Evolutionary conservation across 2,329 filamentous ascomycete genomes (phyloP).

Genomic region (Aspergillus brasiliensis): DNA sequence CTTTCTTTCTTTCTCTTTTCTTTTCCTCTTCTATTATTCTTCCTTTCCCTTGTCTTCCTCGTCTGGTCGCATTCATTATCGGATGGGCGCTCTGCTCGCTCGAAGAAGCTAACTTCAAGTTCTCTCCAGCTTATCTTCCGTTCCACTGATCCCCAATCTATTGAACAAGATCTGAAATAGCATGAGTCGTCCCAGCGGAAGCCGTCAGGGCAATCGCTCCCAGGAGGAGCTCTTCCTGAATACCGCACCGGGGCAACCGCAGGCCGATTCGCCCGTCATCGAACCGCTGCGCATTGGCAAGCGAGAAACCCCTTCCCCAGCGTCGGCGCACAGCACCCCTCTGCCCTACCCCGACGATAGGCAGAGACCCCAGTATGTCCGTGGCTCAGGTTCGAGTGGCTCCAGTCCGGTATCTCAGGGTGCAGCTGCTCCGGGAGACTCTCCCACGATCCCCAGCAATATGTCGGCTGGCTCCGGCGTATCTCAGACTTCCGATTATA

Average conservation of each 20-base stretch:
- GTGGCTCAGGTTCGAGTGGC: slow-evolving; percentile 33
- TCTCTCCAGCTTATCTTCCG: background rate
- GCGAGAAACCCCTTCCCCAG: slow-evolving; percentile 65
- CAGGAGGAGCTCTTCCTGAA: slow-evolving; percentile 78
- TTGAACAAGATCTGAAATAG: slow-evolving; percentile 9
- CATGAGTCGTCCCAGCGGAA: slow-evolving; percentile 50
- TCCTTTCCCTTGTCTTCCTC: slow-evolving; percentile 8
- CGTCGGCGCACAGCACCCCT: slow-evolving; percentile 52
- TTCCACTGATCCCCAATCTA: background rate
- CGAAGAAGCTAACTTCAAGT: background rate
- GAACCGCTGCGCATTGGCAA: slow-evolving; percentile 86
- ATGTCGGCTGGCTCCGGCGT: slow-evolving; percentile 31
- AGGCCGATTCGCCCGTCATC: slow-evolving; percentile 72
- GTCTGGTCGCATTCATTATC: background rate
- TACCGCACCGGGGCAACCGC: slow-evolving; percentile 31
- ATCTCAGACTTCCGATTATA: slow-evolving; percentile 40
- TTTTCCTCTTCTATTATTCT: slow-evolving; percentile 1
- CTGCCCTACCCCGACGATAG: slow-evolving; percentile 74
- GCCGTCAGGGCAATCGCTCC: slow-evolving; percentile 66
- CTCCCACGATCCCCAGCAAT: slow-evolving; percentile 25
- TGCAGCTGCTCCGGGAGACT: slow-evolving; percentile 24
- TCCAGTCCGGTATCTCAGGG: slow-evolving; percentile 29
- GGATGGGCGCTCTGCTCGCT: background rate
- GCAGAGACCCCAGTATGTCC: slow-evolving; percentile 39
- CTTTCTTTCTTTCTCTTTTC: no score